These are phyloP conservation scores for Neonectria punicea DNA, from an alignment of 2,329 filamentous ascomycete species.

Conservation along the genomic window DNA sequence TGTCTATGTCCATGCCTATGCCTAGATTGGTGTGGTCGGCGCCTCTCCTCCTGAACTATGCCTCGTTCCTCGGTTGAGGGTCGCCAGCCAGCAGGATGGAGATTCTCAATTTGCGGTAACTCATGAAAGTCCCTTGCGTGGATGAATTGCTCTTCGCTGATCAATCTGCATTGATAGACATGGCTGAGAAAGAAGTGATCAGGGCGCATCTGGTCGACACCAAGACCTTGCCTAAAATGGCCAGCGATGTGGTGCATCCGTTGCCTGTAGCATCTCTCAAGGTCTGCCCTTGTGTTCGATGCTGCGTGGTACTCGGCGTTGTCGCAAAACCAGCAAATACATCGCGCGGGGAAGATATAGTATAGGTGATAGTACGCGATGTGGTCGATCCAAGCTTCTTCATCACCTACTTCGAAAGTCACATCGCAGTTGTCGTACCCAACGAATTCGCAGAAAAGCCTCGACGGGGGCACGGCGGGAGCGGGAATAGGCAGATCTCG, in stretches of 20 bases:
- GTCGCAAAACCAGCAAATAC: conserved; percentile 64
- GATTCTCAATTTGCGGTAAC: conserved; percentile 25
- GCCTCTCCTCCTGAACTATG: not conserved
- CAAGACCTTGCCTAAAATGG: conserved; percentile 52
- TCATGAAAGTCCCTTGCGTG: conserved; percentile 35
- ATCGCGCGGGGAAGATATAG: conserved; percentile 47
- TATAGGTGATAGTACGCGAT: conserved; percentile 51
- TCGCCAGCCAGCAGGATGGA: conserved; percentile 32
- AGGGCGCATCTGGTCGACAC: conserved; percentile 43
- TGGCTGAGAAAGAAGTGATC: conserved; percentile 57
- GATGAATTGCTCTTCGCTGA: conserved; percentile 42
- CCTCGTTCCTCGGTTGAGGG: not conserved
- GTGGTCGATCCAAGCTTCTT: conserved; percentile 59
- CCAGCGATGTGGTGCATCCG: conserved; percentile 62
- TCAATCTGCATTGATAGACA: conserved; percentile 41
- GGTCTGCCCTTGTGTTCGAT: conserved; percentile 8
- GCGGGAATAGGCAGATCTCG: conserved; percentile 20
- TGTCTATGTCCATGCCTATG: not conserved
- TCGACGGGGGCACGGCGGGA: not conserved
- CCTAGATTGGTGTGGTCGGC: not conserved
- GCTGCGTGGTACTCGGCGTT: conserved; percentile 42
- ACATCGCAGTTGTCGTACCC: conserved; percentile 49
- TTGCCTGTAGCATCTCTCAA: conserved; percentile 43
- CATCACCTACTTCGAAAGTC: conserved; percentile 52
- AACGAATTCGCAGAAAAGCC: conserved; percentile 55